Base-by-base conservation (phyloP, 2,329 filamentous ascomycete species). In the Parasarocladium wereldwijsianum region DNA sequence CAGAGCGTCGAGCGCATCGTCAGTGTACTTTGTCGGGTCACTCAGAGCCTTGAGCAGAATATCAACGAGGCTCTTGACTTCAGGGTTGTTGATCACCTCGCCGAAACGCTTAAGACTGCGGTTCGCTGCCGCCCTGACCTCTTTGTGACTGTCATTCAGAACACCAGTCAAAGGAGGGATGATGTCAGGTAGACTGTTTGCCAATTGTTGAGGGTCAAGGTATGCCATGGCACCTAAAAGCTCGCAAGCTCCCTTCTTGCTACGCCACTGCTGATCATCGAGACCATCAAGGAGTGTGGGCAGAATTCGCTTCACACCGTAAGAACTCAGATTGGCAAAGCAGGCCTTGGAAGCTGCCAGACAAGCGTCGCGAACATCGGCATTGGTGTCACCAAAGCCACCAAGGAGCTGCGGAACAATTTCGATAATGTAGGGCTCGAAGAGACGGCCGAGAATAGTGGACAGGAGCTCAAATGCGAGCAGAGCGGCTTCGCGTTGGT, bases 181-280 rank as follows among this genome's bases (percentile, higher is more conserved):
- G 42, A 98, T 98, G 33, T 93, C 86, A 3, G 90, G 90, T 44
- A 98, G 60, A 50, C 86, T 96, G 42, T 79, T 69, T 1, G 90
- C 85, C 12, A 98, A 69, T 51, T 98, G 90, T 40, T 94, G 81
- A 6, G 92, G 87, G 50, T 96, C 90, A 18, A 98, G 70, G 50
- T 98, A 98, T 5, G 90, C 92, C 90, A 98, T 98, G 38, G 90
- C 90, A 50, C 90, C 90, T 10, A 98, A 68, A 16, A 93, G 76
- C 49, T 98, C 90, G 48, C 90, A 98, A 32, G 90, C 90, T 42
- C 92, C 90, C 59, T 93, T 93, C 57, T 98, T 96, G 58, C 85
- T 96, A 46, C 90, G 79, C 90, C 90, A 98, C 52, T 96, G 87
- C 31, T 82, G 74, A 39, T 98, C 90, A 39, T 96, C 86, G 8